These are phyloP conservation scores for Atalantia buxifolia DNA, from an alignment of 345 rosid species.

Conservation along the genomic window DNA sequence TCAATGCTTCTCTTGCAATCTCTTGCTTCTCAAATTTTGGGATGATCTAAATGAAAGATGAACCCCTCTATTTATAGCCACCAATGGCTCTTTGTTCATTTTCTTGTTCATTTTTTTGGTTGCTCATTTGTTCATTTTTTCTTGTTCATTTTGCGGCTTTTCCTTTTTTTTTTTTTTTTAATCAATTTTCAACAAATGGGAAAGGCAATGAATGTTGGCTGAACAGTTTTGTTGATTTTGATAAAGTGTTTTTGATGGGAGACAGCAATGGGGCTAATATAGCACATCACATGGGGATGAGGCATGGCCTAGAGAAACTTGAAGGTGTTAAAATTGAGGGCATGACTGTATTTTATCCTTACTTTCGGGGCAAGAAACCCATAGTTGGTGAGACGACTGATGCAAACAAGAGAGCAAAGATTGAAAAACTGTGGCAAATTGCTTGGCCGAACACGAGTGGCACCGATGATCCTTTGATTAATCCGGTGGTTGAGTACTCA, in stretches of 20 bases:
- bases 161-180: too few species aligned
- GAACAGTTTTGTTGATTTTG: conserved; percentile 19
- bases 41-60: too few species aligned
- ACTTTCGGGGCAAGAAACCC: conserved; percentile 29
- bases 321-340: conserved; percentile 20
- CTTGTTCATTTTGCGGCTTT: too few species aligned
- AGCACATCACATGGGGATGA: conserved; percentile 28
- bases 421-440: conserved; percentile 14
- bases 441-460: conserved; percentile 35
- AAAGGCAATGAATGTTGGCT: conserved; percentile 35
- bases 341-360: conserved; percentile 9
- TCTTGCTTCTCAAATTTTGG: too few species aligned
- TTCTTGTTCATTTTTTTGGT: too few species aligned
- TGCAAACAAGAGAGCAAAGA: neutral
- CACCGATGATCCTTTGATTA: conserved; percentile 39
- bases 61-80: too few species aligned
- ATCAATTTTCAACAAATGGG: too few species aligned
- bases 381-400: conserved; percentile 18
- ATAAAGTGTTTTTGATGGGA: conserved; percentile 28
- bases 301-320: conserved; percentile 8
- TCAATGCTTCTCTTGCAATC: too few species aligned
- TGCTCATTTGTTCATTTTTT: too few species aligned
- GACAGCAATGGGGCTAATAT: conserved; percentile 42
- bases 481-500: conserved; percentile 35
- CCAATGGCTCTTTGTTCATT: too few species aligned